Evolutionary conservation across 176 grass and related monocot species (phyloP), one percentile per base, ranked within the genome.

Genomic region (Aegilops longissima): DNA sequence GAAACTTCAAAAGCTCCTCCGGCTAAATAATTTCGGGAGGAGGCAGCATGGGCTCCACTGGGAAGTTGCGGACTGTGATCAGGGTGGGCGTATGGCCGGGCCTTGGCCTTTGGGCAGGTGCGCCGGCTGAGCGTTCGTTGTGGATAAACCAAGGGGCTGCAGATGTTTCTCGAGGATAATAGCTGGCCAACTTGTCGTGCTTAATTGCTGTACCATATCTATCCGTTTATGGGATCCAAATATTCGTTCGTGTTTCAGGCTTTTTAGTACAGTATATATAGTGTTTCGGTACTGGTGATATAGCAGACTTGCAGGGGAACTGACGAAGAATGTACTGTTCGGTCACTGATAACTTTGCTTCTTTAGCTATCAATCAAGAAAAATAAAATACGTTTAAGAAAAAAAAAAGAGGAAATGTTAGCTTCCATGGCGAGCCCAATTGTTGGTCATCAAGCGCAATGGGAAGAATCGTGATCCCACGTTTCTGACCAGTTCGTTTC

Each of bases 121-220:
- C 21, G 34, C 36, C 16, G 42, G 39, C 20, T 36, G 14, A 78
- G 36, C 33, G 45, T 72, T 36, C 12, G 25, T 62, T 75, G 51
- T 72, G 82, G 81, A 72, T 64, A 84, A 31, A 66, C 16, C 11
- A 10, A 2, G 18, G 2, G 6, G 10, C 49, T 17, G 49, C 18
- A 11, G 76, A 79, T 56, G 80, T 59, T 79, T 52, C 71, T 30
- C 3, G 79, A 56, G 14, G 13, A 66, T 39, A 62, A 66, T 62
- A 78, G 51, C 21, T 85, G 90, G 77, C 82, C 39, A 87, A 75
- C 76, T 80, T 75, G 85, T 47, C 52, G 70, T 23, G 73, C n/a
- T 74, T 27, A 13, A 12, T 6, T 83, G 73, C 63, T 54, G 0
- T 7, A 54, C 51, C 51, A 54, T n/a, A 54, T n/a, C 54, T 74